phyloP scores from a whole-genome alignment of 2,329 filamentous ascomycete genomes.

The Pseudogymnoascus sp. region DNA sequence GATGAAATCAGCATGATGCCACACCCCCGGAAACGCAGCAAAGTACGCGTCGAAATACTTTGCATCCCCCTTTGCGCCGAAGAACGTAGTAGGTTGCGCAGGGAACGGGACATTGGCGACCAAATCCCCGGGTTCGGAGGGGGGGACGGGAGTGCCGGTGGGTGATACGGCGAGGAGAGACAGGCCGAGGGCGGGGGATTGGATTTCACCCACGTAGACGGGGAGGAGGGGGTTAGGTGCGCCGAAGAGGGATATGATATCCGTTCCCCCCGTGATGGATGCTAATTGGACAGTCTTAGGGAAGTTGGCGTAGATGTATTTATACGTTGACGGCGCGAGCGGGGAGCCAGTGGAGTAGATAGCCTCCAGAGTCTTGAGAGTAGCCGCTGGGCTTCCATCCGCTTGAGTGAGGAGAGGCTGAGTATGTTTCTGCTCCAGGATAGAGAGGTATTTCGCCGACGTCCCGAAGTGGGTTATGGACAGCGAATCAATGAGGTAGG shows the following conservation, averaged over 20 bases:
- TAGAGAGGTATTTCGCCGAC: slow-evolving; percentile 83
- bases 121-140: slow-evolving; percentile 72
- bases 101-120: slow-evolving; percentile 83
- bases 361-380: slow-evolving; percentile 60
- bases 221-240: slow-evolving; percentile 70
- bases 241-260: slow-evolving; percentile 93
- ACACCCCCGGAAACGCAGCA: slow-evolving; percentile 65
- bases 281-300: slow-evolving; percentile 73
- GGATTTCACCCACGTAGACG: slow-evolving; percentile 65
- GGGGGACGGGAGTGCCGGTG: slow-evolving; percentile 33
- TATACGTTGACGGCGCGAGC: slow-evolving; percentile 84
- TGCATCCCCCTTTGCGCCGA: slow-evolving; percentile 59
- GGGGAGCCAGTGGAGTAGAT: slow-evolving; percentile 94
- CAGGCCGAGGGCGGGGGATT: slow-evolving; percentile 72
- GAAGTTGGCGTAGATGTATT: slow-evolving; percentile 80
- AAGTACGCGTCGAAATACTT: slow-evolving; percentile 86
- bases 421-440: slow-evolving; percentile 72
- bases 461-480: slow-evolving; percentile 90
- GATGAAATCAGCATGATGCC: slow-evolving; percentile 95
- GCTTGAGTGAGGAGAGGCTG: slow-evolving; percentile 39
- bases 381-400: slow-evolving; percentile 30
- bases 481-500: slow-evolving; percentile 69
- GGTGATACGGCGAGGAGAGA: slow-evolving; percentile 56
- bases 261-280: slow-evolving; percentile 91
- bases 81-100: slow-evolving; percentile 85